Evolutionary conservation across 208 protist species (phyloP).

Genomic region (Leishmania braziliensis): DNA sequence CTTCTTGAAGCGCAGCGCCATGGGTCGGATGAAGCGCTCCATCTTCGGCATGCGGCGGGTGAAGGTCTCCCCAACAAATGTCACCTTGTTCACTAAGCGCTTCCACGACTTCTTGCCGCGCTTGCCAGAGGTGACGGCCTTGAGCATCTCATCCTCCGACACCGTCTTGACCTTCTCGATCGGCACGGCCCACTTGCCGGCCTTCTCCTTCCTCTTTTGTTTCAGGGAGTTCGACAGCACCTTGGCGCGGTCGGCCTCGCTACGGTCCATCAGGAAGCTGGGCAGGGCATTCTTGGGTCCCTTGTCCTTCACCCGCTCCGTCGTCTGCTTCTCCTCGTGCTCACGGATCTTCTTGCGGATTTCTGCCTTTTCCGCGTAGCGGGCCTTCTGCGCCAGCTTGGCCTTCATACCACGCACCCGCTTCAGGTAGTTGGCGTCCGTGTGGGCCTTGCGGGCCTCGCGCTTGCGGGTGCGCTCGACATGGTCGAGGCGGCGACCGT

Average conservation of each 20-base stretch:
- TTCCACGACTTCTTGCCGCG: conserved; percentile 99
- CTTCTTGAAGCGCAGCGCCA: conserved; percentile 98
- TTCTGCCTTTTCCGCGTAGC: conserved; percentile 99
- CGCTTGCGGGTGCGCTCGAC: conserved; percentile 98
- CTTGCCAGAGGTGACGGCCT: conserved; percentile 96
- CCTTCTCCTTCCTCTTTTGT: conserved; percentile 99
- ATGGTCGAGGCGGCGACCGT: conserved; percentile 98
- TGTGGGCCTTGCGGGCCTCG: conserved; percentile 96
- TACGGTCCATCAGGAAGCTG: conserved; percentile 99
- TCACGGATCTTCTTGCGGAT: conserved; percentile 99
- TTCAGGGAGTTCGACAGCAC: conserved; percentile 99
- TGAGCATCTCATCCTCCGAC: conserved; percentile 99
- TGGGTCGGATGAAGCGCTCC: conserved; percentile 99
- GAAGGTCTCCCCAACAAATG: conserved; percentile 99
- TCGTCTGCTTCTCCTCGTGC: conserved; percentile 96
- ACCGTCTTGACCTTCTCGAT: conserved; percentile 99
- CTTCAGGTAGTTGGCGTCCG: conserved; percentile 94
- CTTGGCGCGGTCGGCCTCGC: conserved; percentile 96
- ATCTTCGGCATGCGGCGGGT: conserved; percentile 99
- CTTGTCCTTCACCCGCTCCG: conserved; percentile 94
- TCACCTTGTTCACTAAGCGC: conserved; percentile 99
- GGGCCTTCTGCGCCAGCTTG: conserved; percentile 98
- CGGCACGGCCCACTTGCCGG: conserved; percentile 99
- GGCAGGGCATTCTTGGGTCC: conserved; percentile 97
- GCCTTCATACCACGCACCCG: conserved; percentile 97